Evolutionary conservation across 495 filamentous ascomycete species (phyloP).

Genomic region (Aspergillus bridgeri): DNA sequence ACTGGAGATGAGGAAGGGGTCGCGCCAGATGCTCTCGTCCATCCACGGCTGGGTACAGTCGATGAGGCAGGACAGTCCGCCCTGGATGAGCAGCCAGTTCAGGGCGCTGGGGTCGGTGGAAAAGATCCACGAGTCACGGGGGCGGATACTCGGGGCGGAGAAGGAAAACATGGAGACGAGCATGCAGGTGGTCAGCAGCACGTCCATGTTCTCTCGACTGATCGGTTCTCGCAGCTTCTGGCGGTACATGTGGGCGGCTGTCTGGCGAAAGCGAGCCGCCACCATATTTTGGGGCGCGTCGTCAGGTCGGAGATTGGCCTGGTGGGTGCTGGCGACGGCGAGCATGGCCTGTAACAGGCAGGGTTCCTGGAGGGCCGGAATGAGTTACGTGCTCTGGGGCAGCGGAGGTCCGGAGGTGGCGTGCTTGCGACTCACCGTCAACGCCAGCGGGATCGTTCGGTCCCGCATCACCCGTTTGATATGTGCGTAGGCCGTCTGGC

Average conservation of each 20-base stretch:
- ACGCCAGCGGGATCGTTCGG: not conserved
- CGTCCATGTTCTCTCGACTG: not conserved
- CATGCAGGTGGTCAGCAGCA: slow-evolving; percentile 1
- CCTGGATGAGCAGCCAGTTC: slow-evolving; percentile 2
- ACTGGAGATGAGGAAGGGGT: not conserved
- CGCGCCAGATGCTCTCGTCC: not conserved
- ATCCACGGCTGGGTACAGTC: not conserved
- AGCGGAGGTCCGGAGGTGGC: too few relatives aligned
- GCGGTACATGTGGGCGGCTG: not conserved
- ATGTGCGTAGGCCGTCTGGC: not conserved
- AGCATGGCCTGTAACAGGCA: slow-evolving; percentile 1
- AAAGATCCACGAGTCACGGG: not conserved
- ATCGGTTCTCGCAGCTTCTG: not conserved
- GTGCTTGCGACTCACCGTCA: not conserved
- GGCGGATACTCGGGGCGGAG: not conserved
- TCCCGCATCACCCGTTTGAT: not conserved
- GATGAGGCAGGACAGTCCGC: not conserved
- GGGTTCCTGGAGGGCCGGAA: not conserved
- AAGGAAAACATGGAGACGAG: slow-evolving; percentile 2
- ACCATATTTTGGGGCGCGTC: not conserved
- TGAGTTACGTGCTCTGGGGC: not conserved
- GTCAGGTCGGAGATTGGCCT: not conserved
- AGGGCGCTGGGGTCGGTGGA: not conserved
- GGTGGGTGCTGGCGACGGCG: not conserved
- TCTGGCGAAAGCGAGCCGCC: not conserved